A percentile compares a stretch with the other conserved stretches of the same genome.
Conservation (phyloP, 345 rosid genomes). For the Eucalyptus cloeziana region DNA sequence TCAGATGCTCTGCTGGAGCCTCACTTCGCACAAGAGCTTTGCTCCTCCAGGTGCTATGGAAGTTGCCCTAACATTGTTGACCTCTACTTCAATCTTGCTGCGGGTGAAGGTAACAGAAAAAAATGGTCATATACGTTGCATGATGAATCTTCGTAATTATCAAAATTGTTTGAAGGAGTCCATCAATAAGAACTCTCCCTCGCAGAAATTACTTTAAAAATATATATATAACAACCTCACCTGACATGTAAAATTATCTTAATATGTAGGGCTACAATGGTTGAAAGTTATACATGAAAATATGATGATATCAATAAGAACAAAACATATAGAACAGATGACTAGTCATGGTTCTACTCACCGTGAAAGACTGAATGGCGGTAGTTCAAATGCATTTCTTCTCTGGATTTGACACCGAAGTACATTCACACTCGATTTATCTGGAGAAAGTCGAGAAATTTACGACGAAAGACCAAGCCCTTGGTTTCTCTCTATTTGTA, state of each 20-base stretch:
- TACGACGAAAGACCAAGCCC: neutral
- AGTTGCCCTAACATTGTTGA: constrained; percentile 72
- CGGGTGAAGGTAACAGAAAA: constrained; percentile 67
- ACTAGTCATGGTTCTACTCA: neutral
- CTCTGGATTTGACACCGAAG: neutral
- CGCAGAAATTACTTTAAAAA: neutral
- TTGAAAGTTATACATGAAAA: neutral
- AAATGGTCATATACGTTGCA: neutral
- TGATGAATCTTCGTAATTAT: neutral
- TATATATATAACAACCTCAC: neutral
- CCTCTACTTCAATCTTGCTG: constrained; percentile 83
- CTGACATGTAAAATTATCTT: neutral
- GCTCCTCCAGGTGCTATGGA: constrained; percentile 65
- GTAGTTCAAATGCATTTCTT: neutral
- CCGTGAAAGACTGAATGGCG: neutral
- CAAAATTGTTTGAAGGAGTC: neutral
- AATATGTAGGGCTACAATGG: neutral
- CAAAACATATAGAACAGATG: neutral
- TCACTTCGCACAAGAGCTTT: constrained; percentile 42
- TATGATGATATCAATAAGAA: neutral
- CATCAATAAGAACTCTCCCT: neutral
- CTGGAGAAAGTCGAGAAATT: neutral
- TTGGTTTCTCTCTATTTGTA: neutral
- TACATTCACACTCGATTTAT: neutral
- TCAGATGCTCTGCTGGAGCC: constrained; percentile 77